Evolutionary conservation across 129 eudicot species (phyloP), one percentile per base, ranked within the genome.

Genomic region (Flaveria robusta): DNA sequence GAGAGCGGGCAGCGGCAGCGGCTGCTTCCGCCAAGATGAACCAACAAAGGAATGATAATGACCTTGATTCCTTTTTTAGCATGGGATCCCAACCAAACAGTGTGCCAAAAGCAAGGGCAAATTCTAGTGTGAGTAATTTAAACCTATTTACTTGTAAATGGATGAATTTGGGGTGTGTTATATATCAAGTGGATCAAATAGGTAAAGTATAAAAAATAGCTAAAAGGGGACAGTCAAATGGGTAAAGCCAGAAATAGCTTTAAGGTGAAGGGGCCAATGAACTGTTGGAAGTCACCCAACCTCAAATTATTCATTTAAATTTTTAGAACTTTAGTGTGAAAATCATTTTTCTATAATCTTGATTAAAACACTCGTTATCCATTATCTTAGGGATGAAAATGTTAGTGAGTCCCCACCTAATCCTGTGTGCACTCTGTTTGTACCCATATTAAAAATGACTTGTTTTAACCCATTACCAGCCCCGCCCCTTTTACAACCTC

Each of bases 81-180:
- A 81, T 82, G 90, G 89, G 89, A 34, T 86, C 93, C 19, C 86
- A 83, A 71, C 88, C 98, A 75, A 88, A 80, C 85, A 92, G 95
- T 90, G 98, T 82, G 76, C 98, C 98, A 29, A 86, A 83, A 69
- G 84, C 90, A 59, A 87, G 96, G 71, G 74, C 88, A 29, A 79
- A 75, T 64, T 55, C 91, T n/a, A 70, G 86, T 77, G 98, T 92
- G 85, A 84, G 98, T 84, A 65, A 37, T 65, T 8, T 65, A 34
- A 34, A 16, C 27, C 9, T 6, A 8, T 37, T 18, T 66, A 66
- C 50, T 37, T 66, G 39, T 37, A 26, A 39, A 37, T 66, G 50
- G 47, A 39, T 66, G 26, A 34, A 2, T 66, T 16, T 31, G 23
- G 71, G 51, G 26, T 66, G 22, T 39, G 49, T 37, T 66, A 9